Conservation (phyloP, 2,329 filamentous ascomycete genomes). For the Fusarium clavum region DNA sequence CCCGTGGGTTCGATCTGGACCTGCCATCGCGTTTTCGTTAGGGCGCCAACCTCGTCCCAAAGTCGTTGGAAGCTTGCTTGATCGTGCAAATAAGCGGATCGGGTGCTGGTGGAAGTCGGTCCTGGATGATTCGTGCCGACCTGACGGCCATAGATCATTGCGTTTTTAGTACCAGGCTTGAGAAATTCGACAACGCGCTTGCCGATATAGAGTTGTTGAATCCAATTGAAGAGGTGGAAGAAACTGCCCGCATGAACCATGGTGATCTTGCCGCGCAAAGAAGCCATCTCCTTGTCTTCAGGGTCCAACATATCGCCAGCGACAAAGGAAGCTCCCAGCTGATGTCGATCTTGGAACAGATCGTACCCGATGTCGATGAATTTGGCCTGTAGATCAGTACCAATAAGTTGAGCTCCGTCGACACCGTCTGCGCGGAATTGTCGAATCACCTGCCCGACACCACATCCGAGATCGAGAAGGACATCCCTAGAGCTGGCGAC, state of each 20-base stretch:
- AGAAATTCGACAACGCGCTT: constrained; percentile 60
- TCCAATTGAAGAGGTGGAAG: constrained; percentile 63
- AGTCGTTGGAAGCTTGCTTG: constrained; percentile 62
- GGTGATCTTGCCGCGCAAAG: constrained; percentile 56
- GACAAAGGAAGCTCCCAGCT: constrained; percentile 61
- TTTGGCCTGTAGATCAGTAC: constrained; percentile 60
- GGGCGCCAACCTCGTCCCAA: constrained; percentile 64
- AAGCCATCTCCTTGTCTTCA: constrained; percentile 51
- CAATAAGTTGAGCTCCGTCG: constrained; percentile 60
- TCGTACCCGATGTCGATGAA: constrained; percentile 71
- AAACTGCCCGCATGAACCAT: constrained; percentile 63
- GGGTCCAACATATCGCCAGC: constrained; percentile 62
- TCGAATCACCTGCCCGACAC: constrained; percentile 63
- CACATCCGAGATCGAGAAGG: constrained; percentile 63
- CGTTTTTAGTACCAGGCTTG: constrained; percentile 57
- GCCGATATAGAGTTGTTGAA: constrained; percentile 59
- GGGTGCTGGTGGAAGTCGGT: constrained; percentile 31
- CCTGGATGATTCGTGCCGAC: constrained; percentile 54
- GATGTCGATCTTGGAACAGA: constrained; percentile 69
- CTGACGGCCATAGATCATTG: constrained; percentile 64
- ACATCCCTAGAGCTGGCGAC: constrained; percentile 53
- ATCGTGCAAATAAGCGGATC: constrained; percentile 60
- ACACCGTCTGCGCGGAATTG: constrained; percentile 64
- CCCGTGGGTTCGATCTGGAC: constrained; percentile 55
- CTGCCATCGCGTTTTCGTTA: constrained; percentile 63